A percentile compares a stretch with the other conserved stretches of the same genome.
phyloP scores from a whole-genome alignment of 23 red algal genomes.

The Gracilaria caudata region DNA sequence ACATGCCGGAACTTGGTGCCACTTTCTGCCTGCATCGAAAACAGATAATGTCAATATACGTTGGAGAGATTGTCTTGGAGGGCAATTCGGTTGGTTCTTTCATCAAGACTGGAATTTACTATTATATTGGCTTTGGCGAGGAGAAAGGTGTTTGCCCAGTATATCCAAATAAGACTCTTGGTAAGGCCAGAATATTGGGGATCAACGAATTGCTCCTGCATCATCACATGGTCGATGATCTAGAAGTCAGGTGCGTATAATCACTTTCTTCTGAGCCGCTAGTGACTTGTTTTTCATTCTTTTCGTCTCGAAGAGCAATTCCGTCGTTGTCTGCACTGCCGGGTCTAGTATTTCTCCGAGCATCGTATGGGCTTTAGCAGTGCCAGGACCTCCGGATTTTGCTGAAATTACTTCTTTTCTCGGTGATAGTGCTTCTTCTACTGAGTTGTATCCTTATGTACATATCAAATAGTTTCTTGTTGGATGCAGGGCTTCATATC shows the following conservation, averaged over 20 bases:
- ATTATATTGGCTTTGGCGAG: constrained; percentile 73
- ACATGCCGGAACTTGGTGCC: constrained; percentile 39
- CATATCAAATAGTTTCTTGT: constrained; percentile 2
- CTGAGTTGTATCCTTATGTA: not conserved
- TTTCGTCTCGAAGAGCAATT: not conserved
- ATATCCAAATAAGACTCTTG: constrained; percentile 62
- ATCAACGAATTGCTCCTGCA: constrained; percentile 71
- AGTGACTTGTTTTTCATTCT: not conserved
- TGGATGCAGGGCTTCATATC: not conserved
- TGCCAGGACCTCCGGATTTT: not conserved
- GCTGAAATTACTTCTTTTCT: not conserved
- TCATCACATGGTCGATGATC: constrained; percentile 67
- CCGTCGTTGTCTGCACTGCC: not conserved
- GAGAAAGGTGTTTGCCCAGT: constrained; percentile 51
- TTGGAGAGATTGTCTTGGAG: constrained; percentile 64
- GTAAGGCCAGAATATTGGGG: constrained; percentile 54
- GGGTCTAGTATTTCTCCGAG: no score
- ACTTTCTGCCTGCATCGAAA: constrained; percentile 39
- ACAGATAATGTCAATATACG: constrained; percentile 67
- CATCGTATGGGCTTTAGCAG: no score
- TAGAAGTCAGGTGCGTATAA: constrained; percentile 51
- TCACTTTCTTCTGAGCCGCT: not conserved
- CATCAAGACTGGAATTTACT: constrained; percentile 63
- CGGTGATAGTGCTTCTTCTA: not conserved
- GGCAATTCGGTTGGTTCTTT: constrained; percentile 60